Conservation (phyloP, 1,284 basidiomycete species). For the Ceratobasidium sp. region DNA sequence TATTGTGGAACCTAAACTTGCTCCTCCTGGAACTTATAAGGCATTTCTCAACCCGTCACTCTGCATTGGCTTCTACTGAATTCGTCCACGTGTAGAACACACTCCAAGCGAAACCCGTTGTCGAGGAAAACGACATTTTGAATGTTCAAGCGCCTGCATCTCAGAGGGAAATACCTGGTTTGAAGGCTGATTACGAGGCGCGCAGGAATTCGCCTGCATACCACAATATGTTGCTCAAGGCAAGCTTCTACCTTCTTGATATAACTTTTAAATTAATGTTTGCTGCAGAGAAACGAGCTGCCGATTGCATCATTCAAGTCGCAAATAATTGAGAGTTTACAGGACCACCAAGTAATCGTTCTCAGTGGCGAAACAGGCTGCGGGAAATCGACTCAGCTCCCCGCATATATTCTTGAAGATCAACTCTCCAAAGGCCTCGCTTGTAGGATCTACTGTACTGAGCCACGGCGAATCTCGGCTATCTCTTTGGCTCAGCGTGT, state of each 20-base stretch:
- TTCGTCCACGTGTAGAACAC: slow-evolving; percentile 31
- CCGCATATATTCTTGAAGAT: slow-evolving; percentile 94
- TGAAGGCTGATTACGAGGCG: slow-evolving; percentile 71
- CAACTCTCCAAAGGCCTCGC: slow-evolving; percentile 83
- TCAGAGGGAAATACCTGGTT: slow-evolving; percentile 51
- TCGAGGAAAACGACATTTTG: slow-evolving; percentile 54
- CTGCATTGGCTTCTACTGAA: too few species aligned
- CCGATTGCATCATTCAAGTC: slow-evolving; percentile 91
- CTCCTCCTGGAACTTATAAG: slow-evolving; percentile 38
- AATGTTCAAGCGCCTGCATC: neutral
- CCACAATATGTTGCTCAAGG: slow-evolving; percentile 79
- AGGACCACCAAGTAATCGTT: slow-evolving; percentile 88
- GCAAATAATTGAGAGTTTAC: slow-evolving; percentile 80
- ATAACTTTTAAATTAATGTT: slow-evolving; percentile 59
- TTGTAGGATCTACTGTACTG: slow-evolving; percentile 96
- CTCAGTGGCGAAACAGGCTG: slow-evolving; percentile 98
- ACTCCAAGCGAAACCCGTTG: neutral
- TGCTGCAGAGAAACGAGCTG: slow-evolving; percentile 75
- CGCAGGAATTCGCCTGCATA: slow-evolving; percentile 77
- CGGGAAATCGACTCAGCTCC: slow-evolving; percentile 98
- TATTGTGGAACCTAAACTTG: slow-evolving; percentile 64
- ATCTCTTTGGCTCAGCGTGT: slow-evolving; percentile 98
- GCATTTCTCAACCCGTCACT: neutral
- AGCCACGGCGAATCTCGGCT: slow-evolving; percentile 96
- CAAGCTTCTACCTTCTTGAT: slow-evolving; percentile 40